Evolutionary conservation across 2,329 filamentous ascomycete species (phyloP).

Genomic region (Aspergillus persii): DNA sequence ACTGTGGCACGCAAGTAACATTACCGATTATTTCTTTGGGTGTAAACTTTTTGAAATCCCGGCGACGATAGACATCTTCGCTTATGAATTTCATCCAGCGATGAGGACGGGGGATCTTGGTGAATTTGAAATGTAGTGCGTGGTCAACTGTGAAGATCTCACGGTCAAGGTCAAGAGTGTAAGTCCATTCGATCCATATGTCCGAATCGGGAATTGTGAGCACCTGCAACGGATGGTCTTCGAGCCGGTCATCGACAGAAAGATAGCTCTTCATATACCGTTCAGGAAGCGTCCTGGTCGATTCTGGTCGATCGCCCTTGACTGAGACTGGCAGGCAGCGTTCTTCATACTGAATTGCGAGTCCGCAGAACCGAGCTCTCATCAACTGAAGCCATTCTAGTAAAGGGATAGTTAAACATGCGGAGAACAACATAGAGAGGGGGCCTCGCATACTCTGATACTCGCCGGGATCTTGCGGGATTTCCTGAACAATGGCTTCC

Average conservation of each 20-base stretch:
- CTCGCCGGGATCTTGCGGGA: conserved; percentile 11
- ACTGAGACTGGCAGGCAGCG: conserved; percentile 10
- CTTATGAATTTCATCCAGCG: conserved; percentile 13
- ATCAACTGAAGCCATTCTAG: conserved; percentile 17
- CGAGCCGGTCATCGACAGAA: conserved; percentile 13
- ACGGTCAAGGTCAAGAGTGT: conserved; percentile 19
- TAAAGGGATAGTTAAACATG: not conserved
- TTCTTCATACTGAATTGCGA: conserved; percentile 12
- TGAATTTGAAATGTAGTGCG: conserved; percentile 7
- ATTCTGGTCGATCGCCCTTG: not conserved
- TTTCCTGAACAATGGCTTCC: conserved; percentile 11
- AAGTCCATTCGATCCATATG: conserved; percentile 12
- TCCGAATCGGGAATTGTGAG: not conserved
- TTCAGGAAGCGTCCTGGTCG: conserved; percentile 1
- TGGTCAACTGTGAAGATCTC: conserved; percentile 16
- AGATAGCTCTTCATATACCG: conserved; percentile 12
- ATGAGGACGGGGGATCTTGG: conserved; percentile 6
- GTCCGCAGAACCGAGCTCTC: conserved; percentile 7
- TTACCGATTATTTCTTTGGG: conserved; percentile 11
- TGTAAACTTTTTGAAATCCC: conserved; percentile 1
- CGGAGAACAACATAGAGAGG: not conserved
- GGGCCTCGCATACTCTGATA: conserved; percentile 11
- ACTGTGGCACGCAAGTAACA: conserved; percentile 3
- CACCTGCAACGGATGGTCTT: conserved; percentile 7
- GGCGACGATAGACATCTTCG: conserved; percentile 3